These are phyloP conservation scores for Solanum habrochaites DNA, from an alignment of 257 asterid species.

Conservation along the genomic window DNA sequence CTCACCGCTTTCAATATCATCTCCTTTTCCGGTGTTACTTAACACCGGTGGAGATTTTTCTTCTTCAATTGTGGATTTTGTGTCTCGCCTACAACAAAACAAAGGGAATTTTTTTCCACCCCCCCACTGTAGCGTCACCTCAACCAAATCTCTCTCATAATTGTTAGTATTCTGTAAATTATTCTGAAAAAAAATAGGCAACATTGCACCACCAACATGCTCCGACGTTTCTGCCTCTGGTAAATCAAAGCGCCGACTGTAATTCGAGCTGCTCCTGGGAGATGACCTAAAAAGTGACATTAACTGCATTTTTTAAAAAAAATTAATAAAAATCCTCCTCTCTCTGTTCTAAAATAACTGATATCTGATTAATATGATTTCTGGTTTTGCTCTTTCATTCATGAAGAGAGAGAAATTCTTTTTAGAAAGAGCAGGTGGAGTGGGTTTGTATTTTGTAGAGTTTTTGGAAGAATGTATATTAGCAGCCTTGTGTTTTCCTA, in stretches of 20 bases:
- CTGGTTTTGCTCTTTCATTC: conserved; percentile 6
- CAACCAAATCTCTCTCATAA: conserved; percentile 40
- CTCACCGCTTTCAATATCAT: conserved; percentile 62
- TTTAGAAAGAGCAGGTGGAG: conserved; percentile 19
- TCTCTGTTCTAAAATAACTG: conserved; percentile 4
- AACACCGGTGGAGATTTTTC: conserved; percentile 24
- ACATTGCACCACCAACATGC: conserved; percentile 54
- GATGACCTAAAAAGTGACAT: conserved; percentile 20
- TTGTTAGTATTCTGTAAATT: conserved; percentile 7
- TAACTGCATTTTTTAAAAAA: neutral
- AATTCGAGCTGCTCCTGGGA: conserved; percentile 30
- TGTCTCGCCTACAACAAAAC: conserved; percentile 26
- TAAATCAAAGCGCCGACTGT: conserved; percentile 35
- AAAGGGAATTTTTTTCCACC: conserved; percentile 39
- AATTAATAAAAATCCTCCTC: too few relatives aligned
- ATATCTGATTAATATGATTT: conserved; percentile 13
- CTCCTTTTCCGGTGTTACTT: conserved; percentile 16
- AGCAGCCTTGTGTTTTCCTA: neutral
- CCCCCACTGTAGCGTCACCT: conserved; percentile 69
- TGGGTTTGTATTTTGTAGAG: conserved; percentile 5
- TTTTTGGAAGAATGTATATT: neutral
- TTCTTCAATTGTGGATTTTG: neutral
- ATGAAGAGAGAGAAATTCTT: neutral
- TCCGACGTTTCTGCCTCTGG: conserved; percentile 22
- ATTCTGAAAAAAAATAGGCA: conserved; percentile 58